Percentiles rank a stretch among this genome's conserved stretches.
Conservation (phyloP, 768 basidiomycete species). For the Suillus paluster region DNA sequence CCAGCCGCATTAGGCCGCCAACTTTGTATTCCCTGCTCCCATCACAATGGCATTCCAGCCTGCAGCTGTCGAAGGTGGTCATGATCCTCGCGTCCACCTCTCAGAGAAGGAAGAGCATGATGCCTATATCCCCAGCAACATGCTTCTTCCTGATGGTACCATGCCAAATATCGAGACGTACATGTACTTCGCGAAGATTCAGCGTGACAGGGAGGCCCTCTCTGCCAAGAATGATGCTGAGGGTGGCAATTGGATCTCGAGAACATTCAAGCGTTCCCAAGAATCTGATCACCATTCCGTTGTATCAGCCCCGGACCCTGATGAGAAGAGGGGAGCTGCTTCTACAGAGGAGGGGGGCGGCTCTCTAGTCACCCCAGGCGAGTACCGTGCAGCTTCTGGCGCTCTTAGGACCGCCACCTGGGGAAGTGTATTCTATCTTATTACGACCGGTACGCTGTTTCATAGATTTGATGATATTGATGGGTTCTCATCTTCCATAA, state of each 20-base stretch:
- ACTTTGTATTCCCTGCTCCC: slow-evolving; percentile 3
- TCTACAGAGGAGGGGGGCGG: slow-evolving; percentile 1
- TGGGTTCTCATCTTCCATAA: slow-evolving; percentile 8
- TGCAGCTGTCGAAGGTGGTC: slow-evolving; percentile 20
- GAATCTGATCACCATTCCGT: neutral
- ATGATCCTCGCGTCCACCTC: slow-evolving; percentile 21
- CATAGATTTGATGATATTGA: neutral
- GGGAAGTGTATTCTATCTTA: slow-evolving; percentile 57
- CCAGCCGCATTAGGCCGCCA: neutral
- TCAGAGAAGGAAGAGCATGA: slow-evolving; percentile 12
- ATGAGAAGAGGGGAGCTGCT: neutral
- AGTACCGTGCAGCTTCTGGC: slow-evolving; percentile 44
- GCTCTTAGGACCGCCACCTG: slow-evolving; percentile 55
- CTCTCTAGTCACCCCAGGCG: slow-evolving; percentile 38
- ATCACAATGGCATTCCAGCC: slow-evolving; percentile 25
- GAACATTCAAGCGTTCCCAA: slow-evolving; percentile 1
- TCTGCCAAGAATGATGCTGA: neutral
- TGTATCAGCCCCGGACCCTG: neutral
- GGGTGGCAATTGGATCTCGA: neutral
- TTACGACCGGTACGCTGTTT: slow-evolving; percentile 47
- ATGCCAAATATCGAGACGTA: slow-evolving; percentile 37
- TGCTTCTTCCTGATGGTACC: slow-evolving; percentile 24
- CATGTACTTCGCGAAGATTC: slow-evolving; percentile 33
- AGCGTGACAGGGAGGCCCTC: slow-evolving; percentile 31
- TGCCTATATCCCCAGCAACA: slow-evolving; percentile 17